Evolutionary conservation across 164 flowering plant species (phyloP).

Genomic region (Annona squamosa): DNA sequence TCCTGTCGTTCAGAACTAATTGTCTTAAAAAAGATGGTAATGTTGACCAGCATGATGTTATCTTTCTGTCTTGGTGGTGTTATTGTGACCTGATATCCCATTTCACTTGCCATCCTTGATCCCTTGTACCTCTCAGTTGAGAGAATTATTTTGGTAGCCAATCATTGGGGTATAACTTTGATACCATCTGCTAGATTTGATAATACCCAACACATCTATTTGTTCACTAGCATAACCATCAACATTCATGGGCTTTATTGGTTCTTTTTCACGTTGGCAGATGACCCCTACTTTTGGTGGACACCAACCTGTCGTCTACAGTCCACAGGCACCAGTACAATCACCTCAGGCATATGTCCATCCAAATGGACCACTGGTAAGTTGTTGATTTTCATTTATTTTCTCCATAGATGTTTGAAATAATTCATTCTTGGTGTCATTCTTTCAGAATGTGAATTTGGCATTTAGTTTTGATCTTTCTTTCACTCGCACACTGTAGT

Average conservation of each 20-base stretch:
- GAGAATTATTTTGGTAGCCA: too few species aligned
- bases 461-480: not conserved
- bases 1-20: too few species aligned
- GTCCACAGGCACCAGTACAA: conserved; percentile 52
- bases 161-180: too few species aligned
- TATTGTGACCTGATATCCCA: too few species aligned
- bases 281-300: conserved; percentile 62
- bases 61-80: too few species aligned
- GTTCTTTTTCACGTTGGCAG: conserved; percentile 26
- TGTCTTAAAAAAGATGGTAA: too few species aligned
- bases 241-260: not conserved
- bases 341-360: conserved; percentile 66
- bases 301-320: conserved; percentile 67
- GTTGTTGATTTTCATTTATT: not conserved
- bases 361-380: conserved; percentile 77
- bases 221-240: not conserved
- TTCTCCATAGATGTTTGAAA: not conserved
- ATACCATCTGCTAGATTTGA: too few species aligned
- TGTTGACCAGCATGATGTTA: too few species aligned
- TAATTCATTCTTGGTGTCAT: not conserved
- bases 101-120: too few species aligned
- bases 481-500: conserved; percentile 28
- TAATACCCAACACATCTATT: too few species aligned
- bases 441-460: not conserved
- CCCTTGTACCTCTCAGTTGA: too few species aligned